Percentiles rank a stretch among this genome's conserved stretches.
phyloP scores from a whole-genome alignment of 1,284 basidiomycete genomes.

The Mixia osmundae region DNA sequence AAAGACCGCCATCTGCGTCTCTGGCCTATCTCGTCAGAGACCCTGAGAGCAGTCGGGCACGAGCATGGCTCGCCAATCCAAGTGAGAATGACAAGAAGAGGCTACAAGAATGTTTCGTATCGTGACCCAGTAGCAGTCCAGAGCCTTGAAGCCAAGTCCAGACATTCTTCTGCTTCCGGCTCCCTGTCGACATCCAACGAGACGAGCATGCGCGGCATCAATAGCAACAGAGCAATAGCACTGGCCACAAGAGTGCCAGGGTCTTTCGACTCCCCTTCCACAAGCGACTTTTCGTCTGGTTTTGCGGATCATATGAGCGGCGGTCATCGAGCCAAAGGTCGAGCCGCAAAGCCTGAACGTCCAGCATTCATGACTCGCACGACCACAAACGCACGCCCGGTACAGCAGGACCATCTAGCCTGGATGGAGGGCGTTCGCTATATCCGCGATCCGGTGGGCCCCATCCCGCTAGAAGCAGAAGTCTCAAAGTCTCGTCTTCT shows the following conservation, averaged over 20 bases:
- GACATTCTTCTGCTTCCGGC: constrained; percentile 4
- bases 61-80: constrained; percentile 28
- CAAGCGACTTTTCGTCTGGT: not conserved
- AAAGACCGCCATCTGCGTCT: constrained; percentile 79
- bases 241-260: not conserved
- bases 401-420: constrained; percentile 13
- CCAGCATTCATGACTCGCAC: constrained; percentile 10
- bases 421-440: constrained; percentile 18
- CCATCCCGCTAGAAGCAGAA: not conserved
- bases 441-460: not conserved
- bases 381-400: constrained; percentile 7
- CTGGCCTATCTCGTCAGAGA: constrained; percentile 59
- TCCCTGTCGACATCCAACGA: constrained; percentile 3
- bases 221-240: not conserved
- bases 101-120: constrained; percentile 8
- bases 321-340: not conserved
- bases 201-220: constrained; percentile 2
- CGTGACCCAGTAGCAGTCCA: constrained; percentile 4
- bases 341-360: not conserved
- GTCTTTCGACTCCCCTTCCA: not conserved
- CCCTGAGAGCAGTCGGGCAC: constrained; percentile 33
- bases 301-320: not conserved
- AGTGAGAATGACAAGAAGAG: constrained; percentile 27
- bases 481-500: not conserved
- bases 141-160: constrained; percentile 3